A percentile compares a stretch with the other conserved stretches of the same genome.
These are phyloP conservation scores for Vitis cinerea DNA, from an alignment of 164 flowering plant species.

Conservation along the genomic window DNA sequence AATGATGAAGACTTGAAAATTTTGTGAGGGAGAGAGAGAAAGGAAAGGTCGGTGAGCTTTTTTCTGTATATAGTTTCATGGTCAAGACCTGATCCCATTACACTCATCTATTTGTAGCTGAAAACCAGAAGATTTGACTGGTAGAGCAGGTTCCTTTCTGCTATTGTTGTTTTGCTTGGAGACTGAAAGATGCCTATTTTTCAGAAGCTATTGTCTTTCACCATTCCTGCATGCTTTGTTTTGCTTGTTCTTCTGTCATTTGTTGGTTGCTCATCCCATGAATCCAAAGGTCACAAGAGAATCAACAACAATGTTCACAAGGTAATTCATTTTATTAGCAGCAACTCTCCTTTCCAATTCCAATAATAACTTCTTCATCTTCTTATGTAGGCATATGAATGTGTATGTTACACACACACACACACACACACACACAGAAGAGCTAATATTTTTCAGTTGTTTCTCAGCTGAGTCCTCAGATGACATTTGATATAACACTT, in stretches of 20 bases:
- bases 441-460: neutral
- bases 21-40: conserved; percentile 5
- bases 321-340: conserved; percentile 21
- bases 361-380: neutral
- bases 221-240: conserved; percentile 13
- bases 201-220: conserved; percentile 12
- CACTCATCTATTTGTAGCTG: neutral
- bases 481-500: conserved; percentile 34
- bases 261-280: conserved; percentile 26
- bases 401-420: too few species aligned
- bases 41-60: neutral
- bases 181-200: conserved; percentile 12
- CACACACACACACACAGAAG: too few species aligned
- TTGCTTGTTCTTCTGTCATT: conserved; percentile 27
- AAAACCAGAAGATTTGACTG: neutral
- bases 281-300: conserved; percentile 8
- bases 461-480: conserved; percentile 39
- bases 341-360: neutral
- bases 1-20: neutral
- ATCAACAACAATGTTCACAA: conserved; percentile 21
- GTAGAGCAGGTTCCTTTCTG: too few species aligned
- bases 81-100: neutral
- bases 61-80: neutral
- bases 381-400: neutral
- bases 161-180: conserved; percentile 1